Conservation (phyloP, 2,329 filamentous ascomycete genomes). For the Xylariaceae sp. region DNA sequence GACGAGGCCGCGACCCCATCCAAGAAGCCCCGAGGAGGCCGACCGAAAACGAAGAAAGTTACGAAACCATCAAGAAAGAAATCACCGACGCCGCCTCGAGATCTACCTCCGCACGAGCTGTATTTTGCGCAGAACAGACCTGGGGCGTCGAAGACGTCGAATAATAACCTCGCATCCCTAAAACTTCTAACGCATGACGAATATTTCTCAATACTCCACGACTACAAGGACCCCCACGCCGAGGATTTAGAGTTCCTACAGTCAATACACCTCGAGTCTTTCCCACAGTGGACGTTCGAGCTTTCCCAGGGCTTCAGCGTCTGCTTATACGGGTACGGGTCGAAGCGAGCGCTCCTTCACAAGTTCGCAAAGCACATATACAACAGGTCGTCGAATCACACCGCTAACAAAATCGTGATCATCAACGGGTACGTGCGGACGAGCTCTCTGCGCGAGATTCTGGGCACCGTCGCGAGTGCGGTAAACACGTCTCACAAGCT, state of each 20-base stretch:
- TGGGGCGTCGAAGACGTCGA: conserved; percentile 80
- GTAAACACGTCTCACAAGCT: conserved; percentile 55
- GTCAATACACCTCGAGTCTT: conserved; percentile 76
- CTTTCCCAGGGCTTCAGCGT: conserved; percentile 83
- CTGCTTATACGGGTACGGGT: conserved; percentile 91
- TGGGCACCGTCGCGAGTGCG: conserved; percentile 69
- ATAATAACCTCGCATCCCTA: conserved; percentile 77
- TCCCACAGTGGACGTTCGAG: conserved; percentile 92
- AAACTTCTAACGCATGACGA: conserved; percentile 86
- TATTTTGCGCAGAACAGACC: conserved; percentile 94
- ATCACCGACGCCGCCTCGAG: conserved; percentile 77
- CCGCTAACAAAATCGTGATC: conserved; percentile 69
- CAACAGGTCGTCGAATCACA: conserved; percentile 41
- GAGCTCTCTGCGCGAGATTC: conserved; percentile 68
- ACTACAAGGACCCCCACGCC: conserved; percentile 69
- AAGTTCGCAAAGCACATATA: conserved; percentile 75
- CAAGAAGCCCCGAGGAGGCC: conserved; percentile 52
- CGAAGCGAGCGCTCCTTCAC: conserved; percentile 76
- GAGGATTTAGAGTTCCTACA: conserved; percentile 72
- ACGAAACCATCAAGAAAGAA: conserved; percentile 51
- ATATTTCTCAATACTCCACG: conserved; percentile 73
- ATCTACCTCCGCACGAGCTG: conserved; percentile 84
- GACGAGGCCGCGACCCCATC: conserved; percentile 44
- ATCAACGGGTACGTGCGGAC: conserved; percentile 81
- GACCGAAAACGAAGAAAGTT: conserved; percentile 45